phyloP scores from a whole-genome alignment of 345 rosid genomes.

The Cardamine chenopodiifolia region DNA sequence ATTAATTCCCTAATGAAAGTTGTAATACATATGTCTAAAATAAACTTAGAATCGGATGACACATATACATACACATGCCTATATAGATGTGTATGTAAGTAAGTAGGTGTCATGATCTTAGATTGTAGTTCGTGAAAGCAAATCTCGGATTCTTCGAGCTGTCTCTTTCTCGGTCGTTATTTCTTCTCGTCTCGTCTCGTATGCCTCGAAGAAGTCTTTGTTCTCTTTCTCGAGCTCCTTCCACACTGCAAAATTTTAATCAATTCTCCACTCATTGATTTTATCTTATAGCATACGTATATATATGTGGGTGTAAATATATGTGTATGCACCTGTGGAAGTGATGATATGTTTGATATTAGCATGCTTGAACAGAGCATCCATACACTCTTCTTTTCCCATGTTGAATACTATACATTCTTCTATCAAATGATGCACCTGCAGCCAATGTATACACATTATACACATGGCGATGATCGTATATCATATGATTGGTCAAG shows the following conservation, averaged over 20 bases:
- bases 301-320: not conserved
- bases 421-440: constrained; percentile 95
- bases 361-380: constrained; percentile 86
- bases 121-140: constrained; percentile 39
- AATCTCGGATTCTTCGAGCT: constrained; percentile 48
- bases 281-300: not conserved
- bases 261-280: not conserved
- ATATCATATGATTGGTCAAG: not conserved
- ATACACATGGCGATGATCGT: not conserved
- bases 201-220: constrained; percentile 85
- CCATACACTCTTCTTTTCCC: constrained; percentile 94
- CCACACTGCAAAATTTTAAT: constrained; percentile 65
- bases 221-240: constrained; percentile 88
- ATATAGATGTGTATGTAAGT: constrained; percentile 8
- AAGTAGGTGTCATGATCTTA: constrained; percentile 31
- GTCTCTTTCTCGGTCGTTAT: constrained; percentile 47
- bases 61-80: constrained; percentile 17
- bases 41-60: not conserved
- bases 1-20: constrained; percentile 17
- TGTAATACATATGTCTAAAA: constrained; percentile 11
- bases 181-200: constrained; percentile 45
- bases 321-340: constrained; percentile 59
- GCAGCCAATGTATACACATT: constrained; percentile 1
- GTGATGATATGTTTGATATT: constrained; percentile 81
- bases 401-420: constrained; percentile 84